Evolutionary conservation across 2,329 filamentous ascomycete genomes (phyloP), one percentile per base, ranked within the genome.

Genomic region (Neofusicoccum laricinum): DNA sequence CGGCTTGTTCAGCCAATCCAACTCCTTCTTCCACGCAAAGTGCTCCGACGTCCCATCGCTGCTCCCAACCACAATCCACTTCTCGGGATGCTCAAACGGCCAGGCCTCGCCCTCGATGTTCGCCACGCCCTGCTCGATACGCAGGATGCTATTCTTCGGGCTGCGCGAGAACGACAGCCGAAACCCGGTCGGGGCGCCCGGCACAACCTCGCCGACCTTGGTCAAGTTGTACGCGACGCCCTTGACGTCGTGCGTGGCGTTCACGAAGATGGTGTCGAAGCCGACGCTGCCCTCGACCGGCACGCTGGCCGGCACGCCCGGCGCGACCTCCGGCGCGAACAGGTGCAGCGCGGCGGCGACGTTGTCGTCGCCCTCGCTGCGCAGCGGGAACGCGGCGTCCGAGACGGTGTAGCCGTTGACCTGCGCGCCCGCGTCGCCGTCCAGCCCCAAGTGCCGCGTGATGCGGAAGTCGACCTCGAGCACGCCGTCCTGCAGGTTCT

Each of bases 391-490:
- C 5, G 46, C 63, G 11, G n/a, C 36, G 8, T 64, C 63, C 45
- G 43, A 36, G 1, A 59, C 55, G 2, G 63, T 46, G 53, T n/a
- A 61, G 11, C 63, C 63, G 36, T 64, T 64, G n/a, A 65, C 43
- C 30, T 63, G 46, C 15, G 58, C 64, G 40, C 43, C 57, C 4
- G 40, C 36, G 38, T 65, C 59, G 40, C 64, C 55, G 58, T 65
- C 64, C 7, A 65, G 43, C 12, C 55, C 57, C 17, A 55, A 32
- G 10, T 15, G 11, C 38, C 64, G 64, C 14, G 53, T 64, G 45
- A 64, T 61, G 45, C 63, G 63, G 45, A 64, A 49, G 53, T 64
- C 63, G 40, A 64, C 34, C 34, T 64, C 63, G n/a, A 64, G 46
- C 4, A 59, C 30, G 36, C 63, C 63, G 46, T 64, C 63, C 7